phyloP scores from a whole-genome alignment of 495 filamentous ascomycete species.

The Tuber microsphaerosporum region DNA sequence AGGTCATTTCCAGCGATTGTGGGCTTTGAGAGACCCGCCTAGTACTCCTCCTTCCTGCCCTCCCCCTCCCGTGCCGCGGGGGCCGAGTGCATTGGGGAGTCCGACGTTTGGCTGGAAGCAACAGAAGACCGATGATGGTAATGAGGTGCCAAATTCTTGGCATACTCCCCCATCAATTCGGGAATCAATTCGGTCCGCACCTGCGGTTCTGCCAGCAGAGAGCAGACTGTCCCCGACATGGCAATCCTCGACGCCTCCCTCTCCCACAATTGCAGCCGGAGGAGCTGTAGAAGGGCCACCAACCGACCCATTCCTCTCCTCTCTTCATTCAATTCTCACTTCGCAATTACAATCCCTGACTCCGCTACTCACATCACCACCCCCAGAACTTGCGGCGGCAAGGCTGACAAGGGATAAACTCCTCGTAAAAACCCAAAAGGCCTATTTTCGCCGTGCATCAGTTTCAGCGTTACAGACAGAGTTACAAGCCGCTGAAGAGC shows the following conservation, averaged over 20 bases:
- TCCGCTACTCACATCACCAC: background rate
- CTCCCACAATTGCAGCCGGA: background rate
- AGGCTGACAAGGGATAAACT: constrained; percentile 12
- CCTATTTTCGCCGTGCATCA: constrained; percentile 16
- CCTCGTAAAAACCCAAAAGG: constrained; percentile 21
- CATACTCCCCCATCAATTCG: background rate
- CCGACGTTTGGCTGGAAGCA: constrained; percentile 7
- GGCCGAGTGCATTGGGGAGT: background rate
- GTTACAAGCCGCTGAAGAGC: constrained; percentile 11
- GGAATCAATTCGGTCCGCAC: background rate
- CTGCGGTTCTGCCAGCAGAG: background rate
- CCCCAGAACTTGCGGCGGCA: constrained; percentile 9
- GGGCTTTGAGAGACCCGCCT: constrained; percentile 18
- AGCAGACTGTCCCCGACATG: background rate
- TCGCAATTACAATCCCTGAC: constrained; percentile 3
- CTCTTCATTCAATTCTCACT: constrained; percentile 7
- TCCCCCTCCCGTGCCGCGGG: constrained; percentile 9
- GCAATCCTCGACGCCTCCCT: background rate
- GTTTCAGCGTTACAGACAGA: constrained; percentile 14
- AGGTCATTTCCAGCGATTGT: constrained; percentile 24
- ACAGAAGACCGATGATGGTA: background rate
- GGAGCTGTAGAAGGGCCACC: background rate
- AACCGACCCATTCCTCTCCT: constrained; percentile 15
- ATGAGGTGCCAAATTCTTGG: background rate
- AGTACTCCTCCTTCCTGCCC: constrained; percentile 16